These are phyloP conservation scores for Trapa bicornis DNA, from an alignment of 345 rosid genomes.

Conservation along the genomic window DNA sequence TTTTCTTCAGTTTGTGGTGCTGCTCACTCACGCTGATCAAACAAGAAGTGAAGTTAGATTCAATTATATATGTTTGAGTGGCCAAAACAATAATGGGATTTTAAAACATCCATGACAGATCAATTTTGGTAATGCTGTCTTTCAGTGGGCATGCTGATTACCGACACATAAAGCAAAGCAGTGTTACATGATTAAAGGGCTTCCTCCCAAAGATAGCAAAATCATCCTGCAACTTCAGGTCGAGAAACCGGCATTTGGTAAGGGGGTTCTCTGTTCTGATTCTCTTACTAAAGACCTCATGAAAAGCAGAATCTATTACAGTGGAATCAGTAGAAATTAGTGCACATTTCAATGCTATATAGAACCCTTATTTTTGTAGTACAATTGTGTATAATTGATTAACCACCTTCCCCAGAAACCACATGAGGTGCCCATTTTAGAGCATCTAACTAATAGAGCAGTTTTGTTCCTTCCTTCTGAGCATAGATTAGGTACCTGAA, in stretches of 20 bases:
- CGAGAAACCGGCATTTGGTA: neutral
- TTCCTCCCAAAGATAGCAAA: neutral
- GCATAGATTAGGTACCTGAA: neutral
- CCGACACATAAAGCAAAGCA: neutral
- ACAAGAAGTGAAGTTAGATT: no score
- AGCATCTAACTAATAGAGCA: neutral
- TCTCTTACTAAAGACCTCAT: no score
- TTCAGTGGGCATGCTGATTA: neutral
- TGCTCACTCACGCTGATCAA: no score
- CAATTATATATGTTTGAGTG: no score
- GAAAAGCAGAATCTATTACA: no score
- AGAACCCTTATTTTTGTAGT: neutral
- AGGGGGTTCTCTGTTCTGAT: neutral
- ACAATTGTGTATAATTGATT: neutral
- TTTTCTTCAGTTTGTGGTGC: no score
- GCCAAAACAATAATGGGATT: neutral
- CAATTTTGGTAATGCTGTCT: neutral
- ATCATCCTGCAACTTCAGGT: neutral
- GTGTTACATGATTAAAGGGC: no score
- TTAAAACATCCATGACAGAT: neutral
- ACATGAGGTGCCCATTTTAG: neutral
- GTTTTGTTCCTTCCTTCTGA: neutral
- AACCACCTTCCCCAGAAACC: neutral
- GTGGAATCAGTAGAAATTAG: no score
- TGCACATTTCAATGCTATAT: no score